Evolutionary conservation across 495 filamentous ascomycete species (phyloP).

Genomic region (Sordaria brevicollis): DNA sequence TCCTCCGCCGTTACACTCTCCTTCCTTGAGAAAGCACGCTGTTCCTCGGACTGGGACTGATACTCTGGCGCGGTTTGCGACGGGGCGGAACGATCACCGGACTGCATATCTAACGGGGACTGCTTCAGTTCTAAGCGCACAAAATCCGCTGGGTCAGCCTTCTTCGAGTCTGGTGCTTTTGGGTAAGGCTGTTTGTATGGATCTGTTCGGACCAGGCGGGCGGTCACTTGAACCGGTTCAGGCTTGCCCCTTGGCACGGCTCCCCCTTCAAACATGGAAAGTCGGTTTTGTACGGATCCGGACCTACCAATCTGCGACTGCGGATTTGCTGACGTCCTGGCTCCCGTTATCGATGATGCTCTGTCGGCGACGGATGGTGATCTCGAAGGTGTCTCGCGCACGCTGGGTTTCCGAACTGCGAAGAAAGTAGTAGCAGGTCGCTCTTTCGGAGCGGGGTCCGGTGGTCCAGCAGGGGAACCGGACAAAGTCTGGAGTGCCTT

Average conservation of each 20-base stretch:
- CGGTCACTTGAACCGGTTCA: constrained; percentile 71
- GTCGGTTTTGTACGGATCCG: constrained; percentile 33
- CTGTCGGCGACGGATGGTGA: constrained; percentile 37
- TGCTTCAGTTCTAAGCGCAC: constrained; percentile 53
- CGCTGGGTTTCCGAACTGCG: constrained; percentile 37
- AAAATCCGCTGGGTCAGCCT: constrained; percentile 26
- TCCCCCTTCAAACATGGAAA: constrained; percentile 37
- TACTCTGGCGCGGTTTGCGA: neutral
- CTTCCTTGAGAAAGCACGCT: neutral
- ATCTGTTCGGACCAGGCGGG: constrained; percentile 59
- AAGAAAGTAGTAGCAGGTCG: constrained; percentile 39
- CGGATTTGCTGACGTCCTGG: constrained; percentile 27
- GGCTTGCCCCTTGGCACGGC: constrained; percentile 34
- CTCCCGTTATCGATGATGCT: constrained; percentile 25
- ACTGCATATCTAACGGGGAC: constrained; percentile 60
- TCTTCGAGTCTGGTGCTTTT: constrained; percentile 30
- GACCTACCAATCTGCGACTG: constrained; percentile 28
- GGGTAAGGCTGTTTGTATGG: constrained; percentile 30
- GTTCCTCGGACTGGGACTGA: constrained; percentile 21
- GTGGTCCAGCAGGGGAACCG: constrained; percentile 20
- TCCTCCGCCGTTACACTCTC: constrained; percentile 11
- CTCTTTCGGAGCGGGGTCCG: constrained; percentile 15
- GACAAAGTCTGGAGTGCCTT: constrained; percentile 76
- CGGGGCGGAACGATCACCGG: constrained; percentile 19
- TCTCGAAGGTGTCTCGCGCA: constrained; percentile 27